Evolutionary conservation across 306 rosid genomes (phyloP).

Genomic region (Ammopiptanthus mongolicus): DNA sequence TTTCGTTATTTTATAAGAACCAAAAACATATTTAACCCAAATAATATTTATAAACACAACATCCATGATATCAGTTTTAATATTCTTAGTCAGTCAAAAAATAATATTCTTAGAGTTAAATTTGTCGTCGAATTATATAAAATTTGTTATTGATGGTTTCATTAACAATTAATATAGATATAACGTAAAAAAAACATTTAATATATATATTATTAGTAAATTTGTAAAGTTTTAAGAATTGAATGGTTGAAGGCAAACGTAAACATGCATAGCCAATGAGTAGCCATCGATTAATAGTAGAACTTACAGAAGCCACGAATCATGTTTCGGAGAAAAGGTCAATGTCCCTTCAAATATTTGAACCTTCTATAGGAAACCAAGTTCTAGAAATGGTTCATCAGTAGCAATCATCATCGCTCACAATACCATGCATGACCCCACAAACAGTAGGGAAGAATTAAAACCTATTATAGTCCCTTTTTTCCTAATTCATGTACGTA

Average conservation of each 20-base stretch:
- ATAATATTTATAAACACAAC: too few relatives aligned
- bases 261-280: neutral
- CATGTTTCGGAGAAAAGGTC: slow-evolving; percentile 13
- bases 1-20: too few relatives aligned
- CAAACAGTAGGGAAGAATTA: neutral
- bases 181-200: too few relatives aligned
- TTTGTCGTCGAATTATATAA: too few relatives aligned
- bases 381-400: neutral
- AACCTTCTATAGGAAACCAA: slow-evolving; percentile 1
- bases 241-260: slow-evolving; percentile 9
- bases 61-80: too few relatives aligned
- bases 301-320: neutral
- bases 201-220: neutral
- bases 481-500: neutral
- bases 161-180: neutral
- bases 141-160: too few relatives aligned
- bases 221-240: neutral
- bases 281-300: neutral
- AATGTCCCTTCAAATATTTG: slow-evolving; percentile 1
- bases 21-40: too few relatives aligned
- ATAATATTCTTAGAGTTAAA: too few relatives aligned
- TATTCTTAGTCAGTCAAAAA: too few relatives aligned
- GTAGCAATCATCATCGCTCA: neutral
- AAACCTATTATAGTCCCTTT: neutral
- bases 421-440: neutral